Evolutionary conservation across 2,329 filamentous ascomycete genomes (phyloP).

Genomic region (Phaeosphaeriaceae sp.): DNA sequence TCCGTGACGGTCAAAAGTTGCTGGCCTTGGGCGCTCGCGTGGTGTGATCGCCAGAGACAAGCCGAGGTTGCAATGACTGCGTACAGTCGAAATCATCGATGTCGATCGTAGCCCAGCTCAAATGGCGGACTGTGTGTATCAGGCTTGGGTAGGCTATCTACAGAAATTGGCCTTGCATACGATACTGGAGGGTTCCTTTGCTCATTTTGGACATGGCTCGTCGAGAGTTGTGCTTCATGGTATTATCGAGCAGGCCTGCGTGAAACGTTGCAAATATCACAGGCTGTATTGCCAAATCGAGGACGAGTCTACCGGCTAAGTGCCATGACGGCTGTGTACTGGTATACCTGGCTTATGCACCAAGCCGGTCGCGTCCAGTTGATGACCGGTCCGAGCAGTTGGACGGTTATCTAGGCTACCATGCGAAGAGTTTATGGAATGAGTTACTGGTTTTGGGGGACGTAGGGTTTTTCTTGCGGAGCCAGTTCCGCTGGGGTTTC

Average conservation of each 20-base stretch:
- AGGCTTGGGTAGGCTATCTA: slow-evolving; percentile 7
- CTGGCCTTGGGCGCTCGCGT: slow-evolving; percentile 18
- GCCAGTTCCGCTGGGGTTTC: slow-evolving; percentile 16
- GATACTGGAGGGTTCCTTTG: slow-evolving; percentile 10
- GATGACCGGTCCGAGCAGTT: slow-evolving; percentile 23
- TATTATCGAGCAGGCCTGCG: slow-evolving; percentile 18
- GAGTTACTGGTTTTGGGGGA: slow-evolving; percentile 12
- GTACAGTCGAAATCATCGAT: slow-evolving; percentile 19
- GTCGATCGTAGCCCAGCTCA: slow-evolving; percentile 28
- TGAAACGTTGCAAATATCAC: slow-evolving; percentile 37
- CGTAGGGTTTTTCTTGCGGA: slow-evolving; percentile 15
- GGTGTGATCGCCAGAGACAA: slow-evolving; percentile 26
- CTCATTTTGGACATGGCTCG: slow-evolving; percentile 19
- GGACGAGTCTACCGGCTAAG: slow-evolving; percentile 33
- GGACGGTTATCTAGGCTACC: not conserved
- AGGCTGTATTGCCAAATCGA: slow-evolving; percentile 32
- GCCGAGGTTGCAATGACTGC: slow-evolving; percentile 12
- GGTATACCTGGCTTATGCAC: slow-evolving; percentile 10
- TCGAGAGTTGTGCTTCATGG: slow-evolving; percentile 16
- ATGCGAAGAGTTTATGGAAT: slow-evolving; percentile 5
- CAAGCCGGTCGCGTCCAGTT: slow-evolving; percentile 18
- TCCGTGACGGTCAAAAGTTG: slow-evolving; percentile 4
- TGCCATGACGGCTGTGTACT: slow-evolving; percentile 26
- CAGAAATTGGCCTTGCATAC: slow-evolving; percentile 18
- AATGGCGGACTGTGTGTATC: slow-evolving; percentile 17